Base-by-base conservation (phyloP, 2,329 filamentous ascomycete species). In the Botrytis cinerea region DNA sequence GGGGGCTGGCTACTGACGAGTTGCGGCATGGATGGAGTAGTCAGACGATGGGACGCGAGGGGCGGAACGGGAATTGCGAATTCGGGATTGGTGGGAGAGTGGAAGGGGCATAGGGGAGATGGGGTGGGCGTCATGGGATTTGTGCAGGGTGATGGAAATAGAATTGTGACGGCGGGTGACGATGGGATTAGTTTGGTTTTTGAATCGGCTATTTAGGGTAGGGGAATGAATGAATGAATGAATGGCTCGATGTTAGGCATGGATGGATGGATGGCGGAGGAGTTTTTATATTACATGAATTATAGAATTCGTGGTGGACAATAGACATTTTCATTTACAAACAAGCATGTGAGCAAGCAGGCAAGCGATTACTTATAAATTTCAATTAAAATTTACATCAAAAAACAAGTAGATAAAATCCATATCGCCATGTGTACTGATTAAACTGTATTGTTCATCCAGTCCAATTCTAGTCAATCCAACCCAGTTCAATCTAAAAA, bases 1-100 rank as follows among this genome's bases (percentile, higher is more conserved):
- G 85, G 80, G 78, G 87, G 83, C 73, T 95, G 89, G 90, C 80
- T 97, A 75, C 85, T 98, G 71, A 98, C 95, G 2, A 93, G 90
- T 76, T 95, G 91, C 77, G 96, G 96, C 14, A 93, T 98, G 87
- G 96, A 99, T 80, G 95, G 96, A 28, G 94, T 95, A 0, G 89
- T 99, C 32, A 87, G 93, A 79, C 86, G 95, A 74, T 99, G 96
- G 96, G 95, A 99, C 83, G 86, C 89, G 8, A 83, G 91, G 62
- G 91, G 90, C 72, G 90, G 91, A 12, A 92, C 90, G 1, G 87
- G 88, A 1, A 88, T 88, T 1, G 89, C 89, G 2, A 89, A 87
- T 14, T 89, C 90, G 70, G 94, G 93, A 0, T 84, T 97, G 70
- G 84, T 93, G 38, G 92, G 91, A 76, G 95, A 98, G 83, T 98